Base-by-base conservation (phyloP, 176 grass and related monocot species). In the Triticum dicoccoides region DNA sequence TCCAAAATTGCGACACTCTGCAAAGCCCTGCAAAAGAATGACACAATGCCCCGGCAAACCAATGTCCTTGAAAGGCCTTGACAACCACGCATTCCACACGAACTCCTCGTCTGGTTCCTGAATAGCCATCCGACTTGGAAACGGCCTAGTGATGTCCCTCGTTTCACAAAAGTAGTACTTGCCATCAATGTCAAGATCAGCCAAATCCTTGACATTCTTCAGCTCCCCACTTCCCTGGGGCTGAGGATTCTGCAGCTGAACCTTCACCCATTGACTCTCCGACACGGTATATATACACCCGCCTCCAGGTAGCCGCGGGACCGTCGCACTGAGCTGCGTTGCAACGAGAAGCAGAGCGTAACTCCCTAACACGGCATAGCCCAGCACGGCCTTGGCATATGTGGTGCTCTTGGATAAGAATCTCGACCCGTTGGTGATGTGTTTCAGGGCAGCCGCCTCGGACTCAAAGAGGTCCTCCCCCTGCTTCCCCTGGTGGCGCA, bases 91-190 rank as follows among this genome's bases (percentile, higher is more conserved):
- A 81, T 99, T 99, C 97, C 97, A 99, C 61, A 96, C 83, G 73
- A 99, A 99, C 65, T 99, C 97, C 65, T 89, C 83, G 77, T 99
- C 94, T 38, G 97, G 94, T 91, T 94, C 87, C 77, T 64, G 39
- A 25, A 91, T 45, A 80, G 84, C 70, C 66, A 83, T 92, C 61
- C 82, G 68, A 79, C 97, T 96, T 24, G 97, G 97, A 82, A 99
- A 99, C 3, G 89, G 92, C 32, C 94, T 89, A 27, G 92, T 99
- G 82, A 99, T 82, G 85, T 99, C 97, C 82, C 94, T 94, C 54
- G 97, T 99, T 89, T 96, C 97, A 81, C 94, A 99, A 38, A 96
- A 99, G 77, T 92, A 99, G 81, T 96, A 82, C 80, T 99, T 99
- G 9, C 97, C 97, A 70, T 99, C 97, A 90, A 99, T 96, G 80